Evolutionary conservation across 177 flowering plant genomes (phyloP).

Genomic region (Vitis hybrid): DNA sequence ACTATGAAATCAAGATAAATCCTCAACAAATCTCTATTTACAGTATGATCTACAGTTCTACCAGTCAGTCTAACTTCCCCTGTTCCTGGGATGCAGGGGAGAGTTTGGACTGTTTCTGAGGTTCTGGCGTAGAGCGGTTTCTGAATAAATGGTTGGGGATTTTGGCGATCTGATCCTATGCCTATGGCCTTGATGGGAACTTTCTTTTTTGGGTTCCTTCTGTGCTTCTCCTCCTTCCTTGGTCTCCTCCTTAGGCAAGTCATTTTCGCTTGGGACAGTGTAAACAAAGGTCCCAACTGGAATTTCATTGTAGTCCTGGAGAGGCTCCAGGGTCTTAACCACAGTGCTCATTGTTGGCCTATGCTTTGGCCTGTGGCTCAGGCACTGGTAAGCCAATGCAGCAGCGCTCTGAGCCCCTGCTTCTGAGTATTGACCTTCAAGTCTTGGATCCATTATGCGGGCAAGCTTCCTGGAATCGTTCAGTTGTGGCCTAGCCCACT

Average conservation of each 20-base stretch:
- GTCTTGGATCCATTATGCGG: slow-evolving; percentile 60
- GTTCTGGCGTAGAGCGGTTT: not conserved
- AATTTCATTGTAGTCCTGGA: slow-evolving; percentile 41
- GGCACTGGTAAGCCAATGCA: slow-evolving; percentile 62
- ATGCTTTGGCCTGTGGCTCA: slow-evolving; percentile 58
- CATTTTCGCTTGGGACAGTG: slow-evolving; percentile 37
- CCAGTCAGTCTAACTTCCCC: no score
- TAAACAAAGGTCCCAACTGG: slow-evolving; percentile 50
- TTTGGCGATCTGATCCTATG: slow-evolving; percentile 18
- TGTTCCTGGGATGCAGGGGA: not conserved
- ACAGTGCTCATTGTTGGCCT: slow-evolving; percentile 59
- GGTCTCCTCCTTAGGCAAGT: not conserved
- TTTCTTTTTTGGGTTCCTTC: slow-evolving; percentile 13
- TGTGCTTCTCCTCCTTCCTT: slow-evolving; percentile 15
- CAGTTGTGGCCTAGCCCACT: slow-evolving; percentile 60
- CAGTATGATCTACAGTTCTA: no score
- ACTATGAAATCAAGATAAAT: no score
- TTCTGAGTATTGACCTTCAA: slow-evolving; percentile 65
- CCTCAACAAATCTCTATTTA: no score
- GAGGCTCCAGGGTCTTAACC: slow-evolving; percentile 52
- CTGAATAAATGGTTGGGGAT: slow-evolving; percentile 14
- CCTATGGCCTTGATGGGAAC: slow-evolving; percentile 3
- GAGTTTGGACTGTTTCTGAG: no score
- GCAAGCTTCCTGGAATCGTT: slow-evolving; percentile 40
- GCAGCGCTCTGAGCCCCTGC: slow-evolving; percentile 63